Evolutionary conservation across 2,329 filamentous ascomycete species (phyloP), one percentile per base, ranked within the genome.

Genomic region (Colletotrichum sp.): DNA sequence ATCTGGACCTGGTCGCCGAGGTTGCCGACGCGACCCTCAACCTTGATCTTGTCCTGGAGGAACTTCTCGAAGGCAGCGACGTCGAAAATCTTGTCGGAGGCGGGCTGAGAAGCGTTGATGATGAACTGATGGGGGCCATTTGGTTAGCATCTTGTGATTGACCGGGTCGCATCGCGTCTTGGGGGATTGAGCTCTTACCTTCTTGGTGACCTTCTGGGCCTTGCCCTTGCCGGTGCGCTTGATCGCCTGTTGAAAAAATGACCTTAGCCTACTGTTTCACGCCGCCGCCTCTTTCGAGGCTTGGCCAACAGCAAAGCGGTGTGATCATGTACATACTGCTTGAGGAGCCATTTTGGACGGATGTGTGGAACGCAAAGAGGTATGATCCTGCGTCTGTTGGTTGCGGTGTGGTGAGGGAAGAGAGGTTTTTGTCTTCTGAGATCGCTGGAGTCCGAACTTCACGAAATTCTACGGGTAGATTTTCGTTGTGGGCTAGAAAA

Each of bases 81-180:
- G 89, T 99, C 97, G 93, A 99, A 99, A 93, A 99, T 99, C 94
- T 99, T 99, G 93, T 99, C 97, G 91, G 93, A 95, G 83, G 96
- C 96, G 84, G 97, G 97, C 91, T 99, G 96, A 85, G 95, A 96
- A 88, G 96, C 96, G 92, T 99, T 98, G 95, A 99, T 99, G 92
- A 98, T 94, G 94, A 95, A 99, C 96, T 98, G 82, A 71, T 75
- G n/a, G 21, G 63, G 72, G 44, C n/a, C 10, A 12, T 15, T 44
- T 44, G 73, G 32, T 72, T 28, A 72, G 71, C 32, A 24, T 21
- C 9, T 0, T n/a, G 5, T 36, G 10, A 1, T 18, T 39, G 10
- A 10, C 4, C 4, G 18, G 6, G 13, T 30, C 28, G 52, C 44
- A 52, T 52, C 2, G 44, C 44, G n/a, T 21, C 44, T 24, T 5